Percentiles rank a stretch among this genome's conserved stretches.
phyloP scores from a whole-genome alignment of 140 eudicot species.

The Senecio squalidus region DNA sequence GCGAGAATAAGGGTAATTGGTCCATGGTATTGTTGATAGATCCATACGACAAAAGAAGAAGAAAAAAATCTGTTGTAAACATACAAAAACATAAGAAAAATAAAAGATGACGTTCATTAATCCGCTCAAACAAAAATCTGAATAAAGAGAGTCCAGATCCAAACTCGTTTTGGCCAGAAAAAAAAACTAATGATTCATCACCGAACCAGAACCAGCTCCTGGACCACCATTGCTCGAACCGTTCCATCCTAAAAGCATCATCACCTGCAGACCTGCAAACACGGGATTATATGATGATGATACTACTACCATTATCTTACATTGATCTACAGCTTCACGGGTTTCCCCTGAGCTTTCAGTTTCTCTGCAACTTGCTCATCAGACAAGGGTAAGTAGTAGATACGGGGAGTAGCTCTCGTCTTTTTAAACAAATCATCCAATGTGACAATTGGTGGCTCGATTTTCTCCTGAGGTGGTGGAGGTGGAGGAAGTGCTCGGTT shows the following conservation, averaged over 20 bases:
- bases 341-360: slow-evolving; percentile 50
- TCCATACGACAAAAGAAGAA: slow-evolving; percentile 11
- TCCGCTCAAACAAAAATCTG: slow-evolving; percentile 23
- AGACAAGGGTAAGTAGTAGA: slow-evolving; percentile 88
- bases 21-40: background rate
- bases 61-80: slow-evolving; percentile 4
- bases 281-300: slow-evolving; percentile 61
- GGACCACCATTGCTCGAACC: slow-evolving; percentile 27
- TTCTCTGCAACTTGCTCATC: slow-evolving; percentile 81
- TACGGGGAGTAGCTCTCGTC: slow-evolving; percentile 82
- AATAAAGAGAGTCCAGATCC: slow-evolving; percentile 14
- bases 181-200: slow-evolving; percentile 27
- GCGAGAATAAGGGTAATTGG: slow-evolving; percentile 5
- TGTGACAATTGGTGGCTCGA: slow-evolving; percentile 73
- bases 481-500: slow-evolving; percentile 55
- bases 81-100: background rate
- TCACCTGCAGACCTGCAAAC: slow-evolving; percentile 96
- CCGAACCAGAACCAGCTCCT: slow-evolving; percentile 47
- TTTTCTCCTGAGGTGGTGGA: slow-evolving; percentile 52
- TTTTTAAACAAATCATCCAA: slow-evolving; percentile 89
- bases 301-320: slow-evolving; percentile 45
- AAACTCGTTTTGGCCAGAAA: slow-evolving; percentile 17
- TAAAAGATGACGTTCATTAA: background rate
- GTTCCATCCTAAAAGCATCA: slow-evolving; percentile 50
- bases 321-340: slow-evolving; percentile 36